Evolutionary conservation across 1,284 basidiomycete genomes (phyloP).

Genomic region (Xerocomus nothofagi): DNA sequence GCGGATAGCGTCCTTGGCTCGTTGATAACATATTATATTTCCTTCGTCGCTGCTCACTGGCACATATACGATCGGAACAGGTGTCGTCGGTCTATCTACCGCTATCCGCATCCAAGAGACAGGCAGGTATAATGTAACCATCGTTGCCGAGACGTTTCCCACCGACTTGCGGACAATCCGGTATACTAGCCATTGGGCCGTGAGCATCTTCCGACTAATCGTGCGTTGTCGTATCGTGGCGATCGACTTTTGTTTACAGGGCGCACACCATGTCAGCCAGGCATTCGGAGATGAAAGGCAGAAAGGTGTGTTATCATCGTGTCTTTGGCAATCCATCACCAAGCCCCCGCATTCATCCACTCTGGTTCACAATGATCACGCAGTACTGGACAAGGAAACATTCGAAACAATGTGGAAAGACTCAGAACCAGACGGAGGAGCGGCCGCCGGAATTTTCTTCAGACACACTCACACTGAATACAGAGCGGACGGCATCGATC

Average conservation of each 20-base stretch:
- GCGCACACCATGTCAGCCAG: constrained; percentile 69
- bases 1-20: neutral
- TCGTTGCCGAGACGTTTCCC: constrained; percentile 67
- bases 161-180: constrained; percentile 64
- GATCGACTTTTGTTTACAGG: constrained; percentile 32
- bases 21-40: neutral
- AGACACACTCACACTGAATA: constrained; percentile 62
- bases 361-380: neutral
- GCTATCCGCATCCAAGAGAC: constrained; percentile 64
- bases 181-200: constrained; percentile 80
- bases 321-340: too few relatives aligned
- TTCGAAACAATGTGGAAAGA: constrained; percentile 72
- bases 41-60: neutral
- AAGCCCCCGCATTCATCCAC: neutral
- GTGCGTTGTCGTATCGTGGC: neutral
- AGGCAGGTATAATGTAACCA: constrained; percentile 55
- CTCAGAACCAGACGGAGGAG: constrained; percentile 55
- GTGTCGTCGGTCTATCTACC: constrained; percentile 72
- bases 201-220: constrained; percentile 34
- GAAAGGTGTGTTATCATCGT: constrained; percentile 41
- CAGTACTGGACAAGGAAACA: constrained; percentile 71
- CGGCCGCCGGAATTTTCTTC: constrained; percentile 60
- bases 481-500: constrained; percentile 43
- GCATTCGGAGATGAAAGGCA: constrained; percentile 49
- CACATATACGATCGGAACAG: constrained; percentile 25